Evolutionary conservation across 306 rosid genomes (phyloP), one percentile per base, ranked within the genome.

Genomic region (Quercus ilex): DNA sequence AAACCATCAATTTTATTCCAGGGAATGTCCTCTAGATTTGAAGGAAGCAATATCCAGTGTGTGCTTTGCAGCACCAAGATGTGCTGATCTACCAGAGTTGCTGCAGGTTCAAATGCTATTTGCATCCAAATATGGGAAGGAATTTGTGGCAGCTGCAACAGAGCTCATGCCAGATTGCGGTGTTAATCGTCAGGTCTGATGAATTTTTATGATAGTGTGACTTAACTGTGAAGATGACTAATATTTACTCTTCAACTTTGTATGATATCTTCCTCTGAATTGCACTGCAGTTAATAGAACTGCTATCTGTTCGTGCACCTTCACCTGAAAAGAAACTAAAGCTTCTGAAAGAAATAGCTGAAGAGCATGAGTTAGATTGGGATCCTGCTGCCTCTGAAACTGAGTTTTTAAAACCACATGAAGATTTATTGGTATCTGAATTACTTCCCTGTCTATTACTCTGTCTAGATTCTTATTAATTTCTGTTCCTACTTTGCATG

Each of bases 11-110:
- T 30, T 28, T 30, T 83, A 10, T 57, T 77, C 51, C 77, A 94
- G 98, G 91, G 98, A 94, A 85, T 88, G 93, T 52, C 98, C 98
- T 74, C 57, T 94, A 63, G 98, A 94, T 83, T 90, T 94, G 90
- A 94, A 94, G 84, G 98, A 92, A 87, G 97, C 98, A 67, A 92
- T 94, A 87, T 91, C 97, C 35, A 92, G 97, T 74, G 81, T 94
- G 80, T 90, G 97, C 85, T 94, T 94, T 88, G 97, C 97, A 49
- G 99, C 99, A 51, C 99, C 99, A 63, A 90, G 99, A 79, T 92
- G 99, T 78, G 93, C 99, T 4, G 97, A 92, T 86, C 90, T 94
- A 59, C 86, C 97, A 1, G 99, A 94, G 86, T 83, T 94, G 83
- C 79, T 91, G 81, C 99, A 94, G 86, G 99, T 92, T 86, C 99